Base-by-base conservation (phyloP, 768 basidiomycete genomes). In the Amanita polypyramis region DNA sequence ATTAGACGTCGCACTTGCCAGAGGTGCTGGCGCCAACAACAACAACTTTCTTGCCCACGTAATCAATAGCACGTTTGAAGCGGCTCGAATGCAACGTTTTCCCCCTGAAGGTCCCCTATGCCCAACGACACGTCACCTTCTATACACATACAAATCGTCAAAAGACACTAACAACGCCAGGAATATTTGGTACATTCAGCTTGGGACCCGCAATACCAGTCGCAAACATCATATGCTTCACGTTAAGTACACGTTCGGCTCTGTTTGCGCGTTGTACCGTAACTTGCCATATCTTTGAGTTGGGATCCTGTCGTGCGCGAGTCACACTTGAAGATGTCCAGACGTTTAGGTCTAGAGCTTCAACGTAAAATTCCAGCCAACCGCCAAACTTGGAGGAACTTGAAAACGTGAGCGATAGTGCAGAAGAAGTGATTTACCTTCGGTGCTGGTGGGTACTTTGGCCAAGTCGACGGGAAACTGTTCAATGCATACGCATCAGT, bases 11-110 rank as follows among this genome's bases (percentile, higher is more conserved):
- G 9, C 5, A 29, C 45, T n/a, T 55, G 75, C 74, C 73, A 27
- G 78, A 79, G 43, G 75, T 81, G 36, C 78, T 77, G n/a, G 82
- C 74, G 11, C 84, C 82, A 2, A 86, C 65, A n/a, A 85, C 67
- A 1, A 84, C 66, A 5, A 75, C 80, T 54, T 77, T 82, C 66
- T 84, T 83, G 5, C 80, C 80, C 4, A 62, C 50, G 53, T 75
- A 72, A 25, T 73, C 73, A 2, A 60, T 52, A 0, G 76, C 76
- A 4, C 65, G 64, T 17, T 67, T 72, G 59, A 76, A 76, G 17
- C 68, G 51, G 1, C 66, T 65, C 0, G 82, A 79, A 57, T 85
- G 84, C 1, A 74, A 40, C 1, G 69, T 52, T 37, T 68, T 58
- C 3, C 82, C 83, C 53, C 73, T 73, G 65, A 72, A 76, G 14